Base-by-base conservation (phyloP, 305 asterid species). In the Rubia occidens region DNA sequence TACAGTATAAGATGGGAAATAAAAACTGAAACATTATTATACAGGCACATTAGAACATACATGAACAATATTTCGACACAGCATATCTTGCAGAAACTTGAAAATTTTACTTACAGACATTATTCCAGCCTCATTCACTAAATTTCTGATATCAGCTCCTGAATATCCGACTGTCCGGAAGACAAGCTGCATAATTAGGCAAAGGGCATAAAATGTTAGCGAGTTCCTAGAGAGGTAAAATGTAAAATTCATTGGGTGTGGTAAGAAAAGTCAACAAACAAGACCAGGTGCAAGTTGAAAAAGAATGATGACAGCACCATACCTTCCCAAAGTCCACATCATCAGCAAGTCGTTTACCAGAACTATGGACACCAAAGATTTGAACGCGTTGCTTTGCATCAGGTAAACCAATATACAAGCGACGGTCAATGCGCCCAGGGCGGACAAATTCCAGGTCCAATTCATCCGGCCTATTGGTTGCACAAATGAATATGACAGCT, bases 111-210 rank as follows among this genome's bases (percentile, higher is more conserved):
- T 95, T 88, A 95, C 99, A 76, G 99, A 72, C 99, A 95, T 95
- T 65, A 95, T 91, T 79, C 91, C 96, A 67, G 99, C 95, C 86
- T 95, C 97, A 77, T 95, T 95, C 76, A 95, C 94, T 77, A 95
- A 83, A 81, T 95, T 91, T 74, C 97, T 84, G 79, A 95, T 89
- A 80, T 91, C 99, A 63, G 99, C 97, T 69, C 99, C 99, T 54
- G 99, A 95, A 84, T 89, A 95, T 69, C 99, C 97, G 54, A 88
- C 97, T 65, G 99, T 95, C 77, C 99, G 96, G 75, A 95, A 95
- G 70, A 91, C 99, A 37, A 95, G 94, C 99, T 95, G 95, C 64
- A 71, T 66, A 80, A 71, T 72, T 73, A 75, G 72, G 77, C 65
- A 74, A 53, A 32, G 18, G 60, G 11, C 56, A n/a, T 8, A 53